Base-by-base conservation (phyloP, 441 rosid species). In the Eutrema salsugineum region DNA sequence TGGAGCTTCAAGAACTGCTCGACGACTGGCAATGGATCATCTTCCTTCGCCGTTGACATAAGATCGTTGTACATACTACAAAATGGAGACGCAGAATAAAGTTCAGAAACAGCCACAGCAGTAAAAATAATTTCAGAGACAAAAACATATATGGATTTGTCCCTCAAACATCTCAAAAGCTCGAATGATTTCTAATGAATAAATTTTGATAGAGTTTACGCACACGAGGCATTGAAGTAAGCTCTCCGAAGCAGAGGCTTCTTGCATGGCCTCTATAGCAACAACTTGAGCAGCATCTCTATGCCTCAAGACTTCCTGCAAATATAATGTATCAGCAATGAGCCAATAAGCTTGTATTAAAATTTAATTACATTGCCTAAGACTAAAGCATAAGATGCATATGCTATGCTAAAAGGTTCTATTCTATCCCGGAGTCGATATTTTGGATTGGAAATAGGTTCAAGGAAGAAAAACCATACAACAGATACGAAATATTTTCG, bases 251-350 rank as follows among this genome's bases (percentile, higher is more conserved):
- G 87, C 94, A 72, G 96, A 84, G 59, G 99, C 98, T 83, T 93
- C 99, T 72, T 88, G 98, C 81, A 95, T 75, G 75, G 99, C 97
- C 73, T 89, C 98, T 49, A 88, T 72, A 12, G 97, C 98, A 4
- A 94, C 98, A 40, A 77, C 77, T 83, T 90, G 97, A 56, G 99
- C 98, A 47, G 91, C 85, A 76, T 95, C 99, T 79, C 98, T 86
- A 59, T 84, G 87, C 87, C 83, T 95, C 88, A 91, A 78, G 39
- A 93, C 91, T 72, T 87, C 96, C 99, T 95, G 82, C 10, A 77
- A 24, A 72, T 17, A 71, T 51, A 24, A 24, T 71, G 28, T 2
- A 15, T 22, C 36, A 66, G 50, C 35, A 28, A 19, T 53, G 69
- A 39, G 30, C 22, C 16, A 64, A 19, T 10, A 57, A 10, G 50